These are phyloP conservation scores for Myxozyma mucilagina DNA, from an alignment of 805 yeast species.

Conservation along the genomic window DNA sequence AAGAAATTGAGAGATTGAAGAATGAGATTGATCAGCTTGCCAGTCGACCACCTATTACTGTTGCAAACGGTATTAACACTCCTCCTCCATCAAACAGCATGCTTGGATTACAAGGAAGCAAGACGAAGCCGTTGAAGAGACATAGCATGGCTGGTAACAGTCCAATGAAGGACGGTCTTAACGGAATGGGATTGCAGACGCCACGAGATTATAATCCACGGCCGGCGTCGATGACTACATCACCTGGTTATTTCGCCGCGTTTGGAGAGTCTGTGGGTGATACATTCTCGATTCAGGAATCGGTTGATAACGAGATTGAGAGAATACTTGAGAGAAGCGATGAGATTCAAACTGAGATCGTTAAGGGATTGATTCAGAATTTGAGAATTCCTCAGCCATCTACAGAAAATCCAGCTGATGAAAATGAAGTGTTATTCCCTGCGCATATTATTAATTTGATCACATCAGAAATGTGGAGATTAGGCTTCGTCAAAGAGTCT, in stretches of 20 bases:
- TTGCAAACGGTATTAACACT: conserved; percentile 16
- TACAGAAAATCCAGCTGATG: conserved; percentile 75
- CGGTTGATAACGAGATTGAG: conserved; percentile 40
- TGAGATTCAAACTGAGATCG: conserved; percentile 72
- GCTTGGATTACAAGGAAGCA: conserved; percentile 10
- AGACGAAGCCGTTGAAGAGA: conserved; percentile 21
- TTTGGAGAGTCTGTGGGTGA: conserved; percentile 24
- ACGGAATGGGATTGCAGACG: neutral
- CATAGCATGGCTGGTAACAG: conserved; percentile 22
- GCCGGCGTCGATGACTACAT: conserved; percentile 29
- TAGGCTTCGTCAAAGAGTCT: conserved; percentile 88
- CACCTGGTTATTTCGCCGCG: conserved; percentile 29
- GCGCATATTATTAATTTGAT: conserved; percentile 91
- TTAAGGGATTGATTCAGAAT: conserved; percentile 81
- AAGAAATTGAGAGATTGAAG: conserved; percentile 35
- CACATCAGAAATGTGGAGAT: conserved; percentile 96
- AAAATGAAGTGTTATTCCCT: conserved; percentile 93
- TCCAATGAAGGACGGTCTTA: conserved; percentile 17
- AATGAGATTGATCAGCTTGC: conserved; percentile 41
- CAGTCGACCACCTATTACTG: conserved; percentile 41
- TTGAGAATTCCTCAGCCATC: conserved; percentile 84
- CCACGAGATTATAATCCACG: conserved; percentile 36
- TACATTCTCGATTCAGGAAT: conserved; percentile 30
- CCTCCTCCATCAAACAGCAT: conserved; percentile 13
- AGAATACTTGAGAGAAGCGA: conserved; percentile 39